These are phyloP conservation scores for Aureobasidium pullulans DNA, from an alignment of 2,329 filamentous ascomycete genomes.

Conservation along the genomic window DNA sequence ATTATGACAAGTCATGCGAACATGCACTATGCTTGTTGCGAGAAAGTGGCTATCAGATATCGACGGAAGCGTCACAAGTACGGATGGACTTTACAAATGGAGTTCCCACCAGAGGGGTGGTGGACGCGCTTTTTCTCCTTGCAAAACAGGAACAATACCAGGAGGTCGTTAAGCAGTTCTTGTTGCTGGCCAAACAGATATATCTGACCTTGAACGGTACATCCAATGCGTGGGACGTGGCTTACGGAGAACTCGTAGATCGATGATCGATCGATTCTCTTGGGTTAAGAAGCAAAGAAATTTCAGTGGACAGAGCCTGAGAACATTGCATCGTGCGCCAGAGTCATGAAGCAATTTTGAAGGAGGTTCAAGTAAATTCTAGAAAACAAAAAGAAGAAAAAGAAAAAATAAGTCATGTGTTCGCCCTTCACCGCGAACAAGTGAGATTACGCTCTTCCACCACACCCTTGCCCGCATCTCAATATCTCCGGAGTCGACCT, in stretches of 20 bases:
- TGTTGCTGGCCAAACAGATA: neutral
- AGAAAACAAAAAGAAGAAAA: no score
- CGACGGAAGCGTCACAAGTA: neutral
- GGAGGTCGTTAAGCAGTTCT: neutral
- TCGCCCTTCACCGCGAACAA: no score
- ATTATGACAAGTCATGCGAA: neutral
- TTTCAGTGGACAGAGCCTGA: no score
- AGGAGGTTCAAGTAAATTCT: no score
- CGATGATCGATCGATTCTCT: neutral
- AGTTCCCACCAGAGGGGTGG: neutral
- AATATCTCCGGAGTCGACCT: no score
- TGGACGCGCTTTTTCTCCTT: neutral
- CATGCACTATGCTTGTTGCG: neutral
- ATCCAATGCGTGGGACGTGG: neutral
- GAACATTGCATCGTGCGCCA: no score
- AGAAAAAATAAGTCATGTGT: no score
- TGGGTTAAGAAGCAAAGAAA: no score
- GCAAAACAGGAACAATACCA: neutral
- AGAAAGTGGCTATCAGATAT: neutral
- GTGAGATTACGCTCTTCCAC: no score
- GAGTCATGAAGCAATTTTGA: no score
- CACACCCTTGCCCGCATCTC: no score
- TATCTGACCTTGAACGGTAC: neutral
- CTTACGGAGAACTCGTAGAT: neutral
- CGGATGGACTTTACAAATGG: neutral